A percentile compares a stretch with the other conserved stretches of the same genome.
phyloP scores from a whole-genome alignment of 352 stramenopile genomes.

The Phytophthora sp. region DNA sequence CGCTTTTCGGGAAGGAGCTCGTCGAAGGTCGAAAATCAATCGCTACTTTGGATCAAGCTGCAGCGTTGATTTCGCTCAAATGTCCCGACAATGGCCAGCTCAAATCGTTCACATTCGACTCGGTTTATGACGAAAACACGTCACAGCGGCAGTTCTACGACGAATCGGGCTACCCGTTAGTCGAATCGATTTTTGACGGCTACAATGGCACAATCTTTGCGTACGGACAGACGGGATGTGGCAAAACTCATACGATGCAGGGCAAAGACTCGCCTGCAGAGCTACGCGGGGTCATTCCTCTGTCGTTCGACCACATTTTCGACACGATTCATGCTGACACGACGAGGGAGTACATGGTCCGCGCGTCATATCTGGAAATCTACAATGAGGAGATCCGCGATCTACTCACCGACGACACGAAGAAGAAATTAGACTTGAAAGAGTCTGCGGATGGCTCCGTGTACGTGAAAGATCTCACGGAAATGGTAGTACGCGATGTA shows the following conservation, averaged over 20 bases:
- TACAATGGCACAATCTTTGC: conserved; percentile 94
- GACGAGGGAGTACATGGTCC: conserved; percentile 80
- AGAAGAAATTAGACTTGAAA: conserved; percentile 87
- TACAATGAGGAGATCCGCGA: conserved; percentile 96
- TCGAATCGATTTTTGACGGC: conserved; percentile 91
- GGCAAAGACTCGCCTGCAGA: conserved; percentile 77
- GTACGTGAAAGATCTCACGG: conserved; percentile 91
- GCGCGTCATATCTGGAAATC: conserved; percentile 94
- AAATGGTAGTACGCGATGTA: conserved; percentile 78
- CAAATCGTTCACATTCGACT: conserved; percentile 92
- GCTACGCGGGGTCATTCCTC: conserved; percentile 80
- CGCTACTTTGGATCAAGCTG: conserved; percentile 74
- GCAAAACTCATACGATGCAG: conserved; percentile 90
- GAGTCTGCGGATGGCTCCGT: conserved; percentile 82
- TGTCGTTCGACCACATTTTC: conserved; percentile 89
- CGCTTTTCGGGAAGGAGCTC: conserved; percentile 86
- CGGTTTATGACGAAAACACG: conserved; percentile 89
- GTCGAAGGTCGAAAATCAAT: conserved; percentile 85
- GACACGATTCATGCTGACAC: conserved; percentile 80
- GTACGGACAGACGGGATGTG: conserved; percentile 88
- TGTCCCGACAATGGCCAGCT: conserved; percentile 76
- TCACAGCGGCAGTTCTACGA: conserved; percentile 89
- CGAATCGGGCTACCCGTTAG: conserved; percentile 83
- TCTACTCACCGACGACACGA: conserved; percentile 79
- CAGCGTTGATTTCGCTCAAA: conserved; percentile 73